Evolutionary conservation across 2,329 filamentous ascomycete genomes (phyloP), one percentile per base, ranked within the genome.

Genomic region (Juglanconis oblonga): DNA sequence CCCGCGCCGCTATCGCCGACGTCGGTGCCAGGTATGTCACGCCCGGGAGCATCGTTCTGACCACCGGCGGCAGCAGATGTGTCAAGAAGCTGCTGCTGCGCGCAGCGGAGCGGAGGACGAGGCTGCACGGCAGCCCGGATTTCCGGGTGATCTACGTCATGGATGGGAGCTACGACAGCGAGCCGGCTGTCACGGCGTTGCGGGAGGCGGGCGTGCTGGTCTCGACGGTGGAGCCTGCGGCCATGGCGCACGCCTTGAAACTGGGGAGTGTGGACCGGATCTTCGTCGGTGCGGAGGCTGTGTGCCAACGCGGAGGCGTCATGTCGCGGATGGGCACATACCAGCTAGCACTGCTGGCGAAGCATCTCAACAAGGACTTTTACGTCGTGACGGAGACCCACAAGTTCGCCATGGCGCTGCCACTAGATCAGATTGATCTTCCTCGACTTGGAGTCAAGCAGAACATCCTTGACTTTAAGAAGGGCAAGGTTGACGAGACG

Each of bases 331-430:
- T 98, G 76, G 94, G 94, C 55, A 87, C 84, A 2, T 94, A 91
- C 67, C 92, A 97, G 77, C 88, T 98, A 67, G 93, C 91, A 2
- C 79, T 92, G 66, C 78, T 97, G 55, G 92, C 93, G 5, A 87
- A 88, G 68, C 83, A 83, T 13, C 82, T 84, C 63, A 73, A 75
- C 33, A 79, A 79, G 49, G 85, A 87, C 44, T 91, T 98, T 67
- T 97, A 96, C 70, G 92, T 97, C 17, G 92, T 95, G 5, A 90
- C 90, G 1, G 95, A 99, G 78, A 96, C 91, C 68, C 95, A 99
- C 80, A 99, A 99, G 77, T 97, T 99, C 71, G 92, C 96, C 50
- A 84, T 92, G 68, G 82, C 95, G 58, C 95, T 93, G 68, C 91
- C 94, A 1, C 77, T 95, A 29, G 87, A 88, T 64, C 92, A 97